phyloP scores from a whole-genome alignment of 345 rosid genomes.

The Eucalyptus cloeziana region DNA sequence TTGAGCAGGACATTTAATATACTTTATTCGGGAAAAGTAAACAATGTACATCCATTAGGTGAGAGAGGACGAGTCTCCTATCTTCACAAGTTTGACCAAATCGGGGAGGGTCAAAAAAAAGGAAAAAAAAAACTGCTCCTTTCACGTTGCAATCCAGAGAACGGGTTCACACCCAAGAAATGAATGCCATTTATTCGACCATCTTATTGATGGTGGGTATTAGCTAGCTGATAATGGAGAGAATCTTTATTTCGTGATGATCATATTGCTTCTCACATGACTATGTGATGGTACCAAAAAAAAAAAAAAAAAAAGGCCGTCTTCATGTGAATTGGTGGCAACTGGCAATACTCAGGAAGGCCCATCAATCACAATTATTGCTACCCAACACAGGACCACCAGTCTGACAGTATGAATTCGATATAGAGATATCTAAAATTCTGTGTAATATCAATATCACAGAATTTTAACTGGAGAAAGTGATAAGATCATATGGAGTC shows the following conservation, averaged over 20 bases:
- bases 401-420: not conserved
- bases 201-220: not conserved
- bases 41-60: fast-evolving
- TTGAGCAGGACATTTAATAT: not conserved
- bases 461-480: not conserved
- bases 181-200: not conserved
- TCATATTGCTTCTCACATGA: no score
- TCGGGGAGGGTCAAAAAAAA: no score
- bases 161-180: not conserved
- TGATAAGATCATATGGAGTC: not conserved
- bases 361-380: not conserved
- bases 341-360: not conserved
- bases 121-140: no score
- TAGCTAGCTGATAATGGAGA: not conserved
- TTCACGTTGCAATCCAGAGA: not conserved
- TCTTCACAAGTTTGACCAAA: not conserved
- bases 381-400: not conserved
- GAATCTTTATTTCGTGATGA: no score
- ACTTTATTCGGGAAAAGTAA: not conserved
- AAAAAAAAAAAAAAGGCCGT: not conserved
- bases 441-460: not conserved
- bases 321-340: not conserved
- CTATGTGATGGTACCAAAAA: not conserved
- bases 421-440: not conserved
- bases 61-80: not conserved